Base-by-base conservation (phyloP, 176 grass and related monocot species). In the Avena eriantha region DNA sequence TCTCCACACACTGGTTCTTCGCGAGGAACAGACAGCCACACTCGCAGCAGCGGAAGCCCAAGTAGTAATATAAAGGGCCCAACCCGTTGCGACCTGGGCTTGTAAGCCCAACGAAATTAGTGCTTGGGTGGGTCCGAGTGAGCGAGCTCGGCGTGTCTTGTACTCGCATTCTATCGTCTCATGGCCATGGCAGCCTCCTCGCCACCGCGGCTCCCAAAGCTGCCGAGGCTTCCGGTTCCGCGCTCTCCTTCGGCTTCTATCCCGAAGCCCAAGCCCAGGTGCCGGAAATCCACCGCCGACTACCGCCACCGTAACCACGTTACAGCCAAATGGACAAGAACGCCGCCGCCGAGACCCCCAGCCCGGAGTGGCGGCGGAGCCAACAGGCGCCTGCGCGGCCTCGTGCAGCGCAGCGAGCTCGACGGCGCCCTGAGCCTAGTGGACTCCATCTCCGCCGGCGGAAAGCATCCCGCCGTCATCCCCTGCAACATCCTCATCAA, bases 401-500 rank as follows among this genome's bases (percentile, higher is more conserved):
- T 90, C 78, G 71, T 90, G 17, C 58, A 79, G 22, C 63, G 13
- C 23, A 79, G 88, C 10, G 72, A 90, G 18, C 50, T 90, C 10
- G 72, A 83, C 26, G 73, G 51, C 33, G 79, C 83, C 49, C 60
- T 86, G 21, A 53, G 39, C 39, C 57, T 86, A 14, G 49, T 82
- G 33, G 61, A 77, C 19, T 43, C 69, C 69, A 86, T 83, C 79
- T 26, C 53, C 3, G n/a, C 23, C 60, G 23, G 10, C 22, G 23
- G 60, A 64, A 12, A 49, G 50, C 35, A 2, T 53, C 88, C 13
- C 4, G 73, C 69, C 41, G 63, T 73, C 72, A 65, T 86, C 63
- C 64, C 89, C 41, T 86, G 84, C 84, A 73, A 80, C 39, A 77
- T 84, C 51, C 89, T 90, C 43, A 90, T 90, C 64, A 85, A 85